phyloP scores from a whole-genome alignment of 108 stramenopile species.

The Cyclotella choctawhatcheeana region DNA sequence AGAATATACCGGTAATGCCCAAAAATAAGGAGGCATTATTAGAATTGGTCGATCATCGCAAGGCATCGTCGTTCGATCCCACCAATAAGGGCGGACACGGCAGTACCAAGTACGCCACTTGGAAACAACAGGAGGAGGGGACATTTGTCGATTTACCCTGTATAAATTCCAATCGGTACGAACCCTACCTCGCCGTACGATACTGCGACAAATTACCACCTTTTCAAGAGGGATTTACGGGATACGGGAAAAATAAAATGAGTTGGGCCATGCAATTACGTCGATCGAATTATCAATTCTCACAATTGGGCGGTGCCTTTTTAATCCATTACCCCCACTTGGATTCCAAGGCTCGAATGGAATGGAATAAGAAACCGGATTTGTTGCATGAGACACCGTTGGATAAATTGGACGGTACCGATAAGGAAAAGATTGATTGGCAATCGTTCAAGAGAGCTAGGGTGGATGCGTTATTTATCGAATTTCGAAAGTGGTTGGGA shows the following conservation, averaged over 20 bases:
- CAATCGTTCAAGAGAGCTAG: slow-evolving; percentile 63
- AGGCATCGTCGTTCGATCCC: slow-evolving; percentile 76
- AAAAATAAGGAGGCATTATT: slow-evolving; percentile 47
- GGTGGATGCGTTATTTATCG: slow-evolving; percentile 76
- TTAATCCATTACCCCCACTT: slow-evolving; percentile 85
- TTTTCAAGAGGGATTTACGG: slow-evolving; percentile 76
- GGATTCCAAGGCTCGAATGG: slow-evolving; percentile 60
- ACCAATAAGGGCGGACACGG: slow-evolving; percentile 87
- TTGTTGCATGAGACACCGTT: slow-evolving; percentile 15
- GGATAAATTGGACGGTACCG: slow-evolving; percentile 6
- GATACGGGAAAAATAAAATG: slow-evolving; percentile 84
- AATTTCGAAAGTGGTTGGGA: slow-evolving; percentile 75
- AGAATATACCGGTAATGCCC: slow-evolving; percentile 76
- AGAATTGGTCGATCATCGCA: slow-evolving; percentile 14
- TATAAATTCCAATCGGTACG: slow-evolving; percentile 78
- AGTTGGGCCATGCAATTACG: slow-evolving; percentile 80
- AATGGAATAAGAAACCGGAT: slow-evolving; percentile 76
- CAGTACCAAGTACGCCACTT: slow-evolving; percentile 66
- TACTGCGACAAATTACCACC: slow-evolving; percentile 80
- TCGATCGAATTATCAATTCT: slow-evolving; percentile 62
- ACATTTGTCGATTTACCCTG: slow-evolving; percentile 65
- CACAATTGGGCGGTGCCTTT: slow-evolving; percentile 74
- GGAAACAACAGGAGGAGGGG: slow-evolving; percentile 57
- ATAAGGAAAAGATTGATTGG: slow-evolving; percentile 45
- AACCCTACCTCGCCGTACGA: slow-evolving; percentile 80